Conservation (phyloP, 1,139 yeast species). For the Nakaseomyces glabratus region DNA sequence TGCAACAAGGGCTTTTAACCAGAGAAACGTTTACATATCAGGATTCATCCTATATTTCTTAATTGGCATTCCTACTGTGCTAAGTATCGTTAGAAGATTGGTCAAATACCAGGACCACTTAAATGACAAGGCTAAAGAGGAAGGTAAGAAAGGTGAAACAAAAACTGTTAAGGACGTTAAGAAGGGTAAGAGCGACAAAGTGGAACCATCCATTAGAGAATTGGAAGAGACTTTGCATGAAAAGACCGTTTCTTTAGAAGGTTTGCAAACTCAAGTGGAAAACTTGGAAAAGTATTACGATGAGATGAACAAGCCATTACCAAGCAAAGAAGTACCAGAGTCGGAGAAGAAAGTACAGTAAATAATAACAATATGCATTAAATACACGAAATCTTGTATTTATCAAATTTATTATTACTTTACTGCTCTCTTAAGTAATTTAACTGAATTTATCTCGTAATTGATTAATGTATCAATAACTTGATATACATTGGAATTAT, state of each 20-base stretch:
- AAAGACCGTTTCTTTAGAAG: conserved; percentile 42
- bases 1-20: conserved; percentile 49
- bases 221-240: conserved; percentile 34
- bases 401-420: background rate
- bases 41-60: conserved; percentile 61
- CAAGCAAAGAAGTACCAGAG: background rate
- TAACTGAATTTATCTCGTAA: too few species aligned
- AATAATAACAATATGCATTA: too few species aligned
- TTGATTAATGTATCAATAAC: too few species aligned
- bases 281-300: conserved; percentile 49
- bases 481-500: too few species aligned
- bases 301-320: conserved; percentile 15
- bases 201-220: conserved; percentile 17
- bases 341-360: conserved; percentile 1
- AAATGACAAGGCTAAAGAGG: conserved; percentile 16
- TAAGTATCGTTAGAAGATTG: conserved; percentile 47
- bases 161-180: conserved; percentile 7
- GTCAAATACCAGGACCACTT: conserved; percentile 46
- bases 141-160: conserved; percentile 16
- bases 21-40: conserved; percentile 60
- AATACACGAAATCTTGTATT: background rate
- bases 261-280: conserved; percentile 45
- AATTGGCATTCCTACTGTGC: conserved; percentile 50
- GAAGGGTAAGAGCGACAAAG: conserved; percentile 7
- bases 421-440: background rate